Conservation (phyloP, 225 moss, liverwort and hornwort species). For the Lunularia cruciata region DNA sequence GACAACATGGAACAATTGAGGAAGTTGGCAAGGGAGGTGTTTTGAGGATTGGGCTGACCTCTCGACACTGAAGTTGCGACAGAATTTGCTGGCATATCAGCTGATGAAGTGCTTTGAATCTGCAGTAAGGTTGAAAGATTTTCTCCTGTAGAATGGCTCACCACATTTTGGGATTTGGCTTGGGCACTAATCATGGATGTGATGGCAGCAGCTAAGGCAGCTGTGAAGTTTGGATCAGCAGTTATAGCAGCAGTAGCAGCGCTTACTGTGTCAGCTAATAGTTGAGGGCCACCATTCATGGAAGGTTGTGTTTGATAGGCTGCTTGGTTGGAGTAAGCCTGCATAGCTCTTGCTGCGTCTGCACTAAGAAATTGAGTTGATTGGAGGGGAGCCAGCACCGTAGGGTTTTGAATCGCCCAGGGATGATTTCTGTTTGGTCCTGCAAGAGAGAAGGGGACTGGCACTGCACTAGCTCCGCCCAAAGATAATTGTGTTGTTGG, state of each 20-base stretch:
- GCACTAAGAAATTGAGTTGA: background rate
- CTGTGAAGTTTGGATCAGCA: constrained; percentile 79
- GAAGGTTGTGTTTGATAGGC: constrained; percentile 27
- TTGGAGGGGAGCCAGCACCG: background rate
- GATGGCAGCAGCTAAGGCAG: constrained; percentile 80
- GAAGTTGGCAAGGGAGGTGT: background rate
- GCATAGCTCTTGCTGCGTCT: background rate
- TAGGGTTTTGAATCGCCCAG: constrained; percentile 3
- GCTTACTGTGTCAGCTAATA: constrained; percentile 65
- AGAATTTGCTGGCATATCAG: background rate
- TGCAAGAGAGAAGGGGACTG: background rate
- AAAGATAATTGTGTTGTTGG: constrained; percentile 28
- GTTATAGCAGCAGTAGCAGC: constrained; percentile 88
- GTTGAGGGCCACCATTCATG: constrained; percentile 14
- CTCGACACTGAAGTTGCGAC: background rate
- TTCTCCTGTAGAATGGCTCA: background rate
- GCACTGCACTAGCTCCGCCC: constrained; percentile 5
- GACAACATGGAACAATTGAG: background rate
- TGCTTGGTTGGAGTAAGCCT: constrained; percentile 10
- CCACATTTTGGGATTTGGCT: constrained; percentile 11
- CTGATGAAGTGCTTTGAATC: constrained; percentile 1
- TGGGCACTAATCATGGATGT: constrained; percentile 64
- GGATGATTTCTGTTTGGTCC: background rate
- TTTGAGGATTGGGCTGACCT: background rate
- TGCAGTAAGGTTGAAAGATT: background rate